Percentiles rank a stretch among this genome's conserved stretches.
Conservation (phyloP, 441 rosid species). For the Dalechampia spathulata region DNA sequence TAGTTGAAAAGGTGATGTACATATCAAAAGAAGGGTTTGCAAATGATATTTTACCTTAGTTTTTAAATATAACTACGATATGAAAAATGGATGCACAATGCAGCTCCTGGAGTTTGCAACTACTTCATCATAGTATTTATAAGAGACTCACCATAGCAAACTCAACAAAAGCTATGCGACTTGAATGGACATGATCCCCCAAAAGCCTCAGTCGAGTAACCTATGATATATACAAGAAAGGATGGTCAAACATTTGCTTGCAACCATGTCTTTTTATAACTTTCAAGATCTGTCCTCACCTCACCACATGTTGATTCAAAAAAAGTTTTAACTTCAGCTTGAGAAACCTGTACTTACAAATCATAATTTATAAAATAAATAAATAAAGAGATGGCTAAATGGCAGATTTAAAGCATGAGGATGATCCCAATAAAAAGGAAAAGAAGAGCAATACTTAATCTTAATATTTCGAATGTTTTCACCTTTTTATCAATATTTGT, state of each 20-base stretch:
- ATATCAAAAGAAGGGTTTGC: no score
- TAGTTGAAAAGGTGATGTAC: no score
- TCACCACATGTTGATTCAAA: conserved; percentile 88
- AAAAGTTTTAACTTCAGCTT: conserved; percentile 68
- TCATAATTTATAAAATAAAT: no score
- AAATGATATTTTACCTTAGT: no score
- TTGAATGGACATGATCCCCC: conserved; percentile 44
- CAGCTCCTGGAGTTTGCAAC: background rate
- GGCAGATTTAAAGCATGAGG: background rate
- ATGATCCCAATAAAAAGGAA: background rate
- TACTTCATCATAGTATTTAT: no score
- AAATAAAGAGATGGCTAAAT: background rate
- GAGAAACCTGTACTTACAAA: conserved; percentile 51
- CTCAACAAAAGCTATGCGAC: conserved; percentile 50
- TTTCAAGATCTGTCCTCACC: conserved; percentile 32
- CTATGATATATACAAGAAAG: conserved; percentile 27
- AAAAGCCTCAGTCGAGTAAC: conserved; percentile 55
- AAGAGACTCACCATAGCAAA: conserved; percentile 42
- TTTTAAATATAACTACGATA: no score
- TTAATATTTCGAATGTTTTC: background rate
- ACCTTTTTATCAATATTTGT: conserved; percentile 92
- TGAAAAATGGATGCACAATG: no score
- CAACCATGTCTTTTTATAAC: background rate
- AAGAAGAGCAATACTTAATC: background rate
- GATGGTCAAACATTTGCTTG: background rate